These are phyloP conservation scores for Colletotrichum musae DNA, from an alignment of 2,329 filamentous ascomycete genomes.

Conservation along the genomic window DNA sequence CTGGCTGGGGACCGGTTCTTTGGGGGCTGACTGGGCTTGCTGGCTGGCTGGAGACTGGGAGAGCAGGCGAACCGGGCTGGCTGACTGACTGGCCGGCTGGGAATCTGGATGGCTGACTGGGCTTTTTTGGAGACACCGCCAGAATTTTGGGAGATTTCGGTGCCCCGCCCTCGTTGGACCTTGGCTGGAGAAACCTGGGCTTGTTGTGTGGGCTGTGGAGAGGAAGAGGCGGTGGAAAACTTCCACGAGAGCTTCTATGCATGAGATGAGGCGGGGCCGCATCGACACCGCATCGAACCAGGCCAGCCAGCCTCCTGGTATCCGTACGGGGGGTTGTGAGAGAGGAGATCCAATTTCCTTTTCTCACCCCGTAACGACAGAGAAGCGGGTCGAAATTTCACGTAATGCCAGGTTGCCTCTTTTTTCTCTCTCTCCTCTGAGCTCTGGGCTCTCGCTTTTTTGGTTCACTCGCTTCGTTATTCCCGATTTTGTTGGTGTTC, in stretches of 20 bases:
- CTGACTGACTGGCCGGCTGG: background rate
- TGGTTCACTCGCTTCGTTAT: slow-evolving; percentile 30
- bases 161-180: no score
- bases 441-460: background rate
- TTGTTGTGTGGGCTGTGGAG: slow-evolving; percentile 3
- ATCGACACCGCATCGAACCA: no score
- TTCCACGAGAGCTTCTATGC: slow-evolving; percentile 41
- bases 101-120: background rate
- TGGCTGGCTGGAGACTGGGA: background rate
- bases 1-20: background rate
- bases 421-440: background rate
- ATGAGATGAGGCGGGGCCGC: slow-evolving; percentile 10
- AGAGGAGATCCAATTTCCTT: slow-evolving; percentile 23
- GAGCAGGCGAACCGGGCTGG: background rate
- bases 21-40: no score
- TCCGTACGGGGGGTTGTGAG: background rate
- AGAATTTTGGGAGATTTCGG: slow-evolving; percentile 2
- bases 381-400: slow-evolving; percentile 17
- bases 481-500: slow-evolving; percentile 12
- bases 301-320: background rate
- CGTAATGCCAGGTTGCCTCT: background rate
- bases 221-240: slow-evolving; percentile 15
- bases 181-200: no score
- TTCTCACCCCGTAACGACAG: slow-evolving; percentile 11
- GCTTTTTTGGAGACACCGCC: background rate